Conservation (phyloP, 2,329 filamentous ascomycete species). For the Stagonosporopsis rhizophila region DNA sequence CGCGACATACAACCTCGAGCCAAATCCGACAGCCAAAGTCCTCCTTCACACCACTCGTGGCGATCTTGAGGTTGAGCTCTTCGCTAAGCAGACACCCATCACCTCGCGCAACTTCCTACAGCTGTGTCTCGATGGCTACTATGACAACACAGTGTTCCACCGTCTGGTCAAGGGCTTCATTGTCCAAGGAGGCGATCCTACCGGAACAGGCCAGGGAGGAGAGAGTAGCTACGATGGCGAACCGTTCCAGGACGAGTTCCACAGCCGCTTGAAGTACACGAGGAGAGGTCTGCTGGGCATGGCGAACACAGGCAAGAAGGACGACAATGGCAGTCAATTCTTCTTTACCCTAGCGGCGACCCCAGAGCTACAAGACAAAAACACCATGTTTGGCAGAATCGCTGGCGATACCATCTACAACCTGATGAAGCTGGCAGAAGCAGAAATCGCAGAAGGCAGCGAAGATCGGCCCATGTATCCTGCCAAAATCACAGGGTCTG, state of each 20-base stretch:
- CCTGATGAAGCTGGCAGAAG: slow-evolving; percentile 89
- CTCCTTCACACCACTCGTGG: slow-evolving; percentile 89
- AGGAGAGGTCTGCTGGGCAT: slow-evolving; percentile 90
- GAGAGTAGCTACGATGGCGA: slow-evolving; percentile 89
- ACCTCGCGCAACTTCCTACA: slow-evolving; percentile 96
- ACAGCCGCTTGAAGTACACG: slow-evolving; percentile 91
- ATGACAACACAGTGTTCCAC: slow-evolving; percentile 92
- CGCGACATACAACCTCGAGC: slow-evolving; percentile 90
- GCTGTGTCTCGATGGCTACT: slow-evolving; percentile 93
- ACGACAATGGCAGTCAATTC: slow-evolving; percentile 95
- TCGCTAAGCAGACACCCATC: slow-evolving; percentile 91
- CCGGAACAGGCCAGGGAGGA: slow-evolving; percentile 88
- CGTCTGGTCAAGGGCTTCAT: slow-evolving; percentile 91
- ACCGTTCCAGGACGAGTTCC: slow-evolving; percentile 87
- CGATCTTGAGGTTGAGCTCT: slow-evolving; percentile 89
- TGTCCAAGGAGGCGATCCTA: slow-evolving; percentile 92
- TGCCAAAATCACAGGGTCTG: slow-evolving; percentile 74
- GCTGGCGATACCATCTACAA: slow-evolving; percentile 97
- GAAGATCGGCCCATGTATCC: slow-evolving; percentile 87
- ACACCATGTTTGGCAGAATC: slow-evolving; percentile 91
- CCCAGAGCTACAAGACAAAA: slow-evolving; percentile 85
- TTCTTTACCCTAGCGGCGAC: slow-evolving; percentile 89
- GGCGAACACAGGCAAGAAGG: slow-evolving; percentile 81
- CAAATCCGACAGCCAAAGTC: slow-evolving; percentile 89
- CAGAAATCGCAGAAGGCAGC: slow-evolving; percentile 76